A percentile compares a stretch with the other conserved stretches of the same genome.
Conservation (phyloP, 2,329 filamentous ascomycete genomes). For the Trichoderma atrobrunneum region DNA sequence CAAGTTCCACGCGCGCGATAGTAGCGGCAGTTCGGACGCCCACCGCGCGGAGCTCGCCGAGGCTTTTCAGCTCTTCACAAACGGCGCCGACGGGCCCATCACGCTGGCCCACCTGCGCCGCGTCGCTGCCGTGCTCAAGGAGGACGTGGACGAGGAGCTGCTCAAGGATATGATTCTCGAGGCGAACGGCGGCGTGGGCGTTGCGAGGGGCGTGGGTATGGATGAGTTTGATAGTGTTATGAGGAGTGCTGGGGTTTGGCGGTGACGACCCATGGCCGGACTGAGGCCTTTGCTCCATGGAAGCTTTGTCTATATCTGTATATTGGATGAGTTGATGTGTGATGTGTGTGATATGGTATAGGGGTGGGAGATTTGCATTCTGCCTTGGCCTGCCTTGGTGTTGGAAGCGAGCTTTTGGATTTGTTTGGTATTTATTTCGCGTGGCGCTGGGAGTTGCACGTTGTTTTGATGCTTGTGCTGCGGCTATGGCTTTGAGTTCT, state of each 20-base stretch:
- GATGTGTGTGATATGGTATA: neutral
- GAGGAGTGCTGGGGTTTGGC: slow-evolving; percentile 79
- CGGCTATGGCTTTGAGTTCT: neutral
- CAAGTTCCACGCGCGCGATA: slow-evolving; percentile 65
- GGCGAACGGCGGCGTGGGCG: slow-evolving; percentile 77
- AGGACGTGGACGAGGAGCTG: slow-evolving; percentile 78
- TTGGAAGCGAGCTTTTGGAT: neutral
- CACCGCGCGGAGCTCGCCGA: slow-evolving; percentile 69
- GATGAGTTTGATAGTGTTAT: slow-evolving; percentile 87
- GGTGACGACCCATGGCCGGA: slow-evolving; percentile 36
- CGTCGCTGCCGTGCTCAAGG: slow-evolving; percentile 77
- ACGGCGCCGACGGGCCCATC: slow-evolving; percentile 57
- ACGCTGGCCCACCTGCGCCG: slow-evolving; percentile 74
- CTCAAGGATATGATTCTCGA: slow-evolving; percentile 93
- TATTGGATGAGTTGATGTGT: neutral
- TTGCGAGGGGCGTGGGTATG: slow-evolving; percentile 66
- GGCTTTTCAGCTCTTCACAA: slow-evolving; percentile 79
- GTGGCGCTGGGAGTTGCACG: slow-evolving; percentile 7
- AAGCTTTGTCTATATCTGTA: neutral
- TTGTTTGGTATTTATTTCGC: neutral
- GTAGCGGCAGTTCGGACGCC: slow-evolving; percentile 50
- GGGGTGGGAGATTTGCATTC: neutral
- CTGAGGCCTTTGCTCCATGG: neutral
- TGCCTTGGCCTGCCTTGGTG: neutral
- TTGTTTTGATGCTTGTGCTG: neutral